Evolutionary conservation across 352 stramenopile species (phyloP).

Genomic region (Globisporangium irregulare): DNA sequence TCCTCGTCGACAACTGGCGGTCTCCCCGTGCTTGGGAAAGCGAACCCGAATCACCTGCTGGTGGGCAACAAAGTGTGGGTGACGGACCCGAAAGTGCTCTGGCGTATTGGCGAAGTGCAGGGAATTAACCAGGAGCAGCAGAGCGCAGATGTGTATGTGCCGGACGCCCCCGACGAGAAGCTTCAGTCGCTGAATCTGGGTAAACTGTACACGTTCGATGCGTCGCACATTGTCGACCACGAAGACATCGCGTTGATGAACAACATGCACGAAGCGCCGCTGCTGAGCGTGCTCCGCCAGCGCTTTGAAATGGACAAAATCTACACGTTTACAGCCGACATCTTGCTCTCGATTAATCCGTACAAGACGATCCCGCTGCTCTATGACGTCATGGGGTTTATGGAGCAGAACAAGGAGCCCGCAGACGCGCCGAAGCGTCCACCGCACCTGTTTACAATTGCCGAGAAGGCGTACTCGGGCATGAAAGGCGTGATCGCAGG

Average conservation of each 20-base stretch:
- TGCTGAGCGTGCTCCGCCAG: constrained; percentile 76
- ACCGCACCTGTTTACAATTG: constrained; percentile 81
- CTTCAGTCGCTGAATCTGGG: constrained; percentile 43
- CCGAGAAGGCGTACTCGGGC: constrained; percentile 67
- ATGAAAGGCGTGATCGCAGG: constrained; percentile 64
- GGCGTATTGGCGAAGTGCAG: constrained; percentile 78
- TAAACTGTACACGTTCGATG: constrained; percentile 78
- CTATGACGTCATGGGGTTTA: constrained; percentile 78
- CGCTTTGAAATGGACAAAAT: constrained; percentile 81
- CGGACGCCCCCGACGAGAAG: constrained; percentile 58
- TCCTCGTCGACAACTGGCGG: background rate
- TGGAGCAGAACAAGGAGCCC: constrained; percentile 40
- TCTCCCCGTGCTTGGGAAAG: constrained; percentile 37
- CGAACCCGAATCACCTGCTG: constrained; percentile 46
- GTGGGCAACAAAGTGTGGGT: constrained; percentile 74
- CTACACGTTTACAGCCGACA: constrained; percentile 86
- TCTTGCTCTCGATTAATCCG: constrained; percentile 81
- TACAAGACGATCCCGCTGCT: constrained; percentile 87
- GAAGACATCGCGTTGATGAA: constrained; percentile 88
- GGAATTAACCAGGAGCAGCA: constrained; percentile 39
- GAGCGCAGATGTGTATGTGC: constrained; percentile 55
- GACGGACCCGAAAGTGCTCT: constrained; percentile 67
- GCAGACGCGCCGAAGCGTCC: constrained; percentile 27
- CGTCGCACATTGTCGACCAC: constrained; percentile 82
- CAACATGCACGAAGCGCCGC: constrained; percentile 86